phyloP scores from a whole-genome alignment of 495 filamentous ascomycete genomes.

The Thermochaetoides thermophila region DNA sequence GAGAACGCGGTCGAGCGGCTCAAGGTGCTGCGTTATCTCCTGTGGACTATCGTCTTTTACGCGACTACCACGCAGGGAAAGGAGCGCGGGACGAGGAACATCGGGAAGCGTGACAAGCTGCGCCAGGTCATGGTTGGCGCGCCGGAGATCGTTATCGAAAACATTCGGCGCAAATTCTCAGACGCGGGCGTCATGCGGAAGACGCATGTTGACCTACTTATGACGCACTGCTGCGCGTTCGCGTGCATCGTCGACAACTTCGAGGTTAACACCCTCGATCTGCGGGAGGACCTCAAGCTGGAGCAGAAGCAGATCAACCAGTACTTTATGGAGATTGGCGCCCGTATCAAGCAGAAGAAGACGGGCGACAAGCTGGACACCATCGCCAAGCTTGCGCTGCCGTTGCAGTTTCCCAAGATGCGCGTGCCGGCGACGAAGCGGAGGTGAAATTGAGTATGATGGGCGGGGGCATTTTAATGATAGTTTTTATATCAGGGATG shows the following conservation, averaged over 20 bases:
- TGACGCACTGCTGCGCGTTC: slow-evolving; percentile 53
- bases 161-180: slow-evolving; percentile 54
- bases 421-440: slow-evolving; percentile 6
- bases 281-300: slow-evolving; percentile 65
- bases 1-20: slow-evolving; percentile 42
- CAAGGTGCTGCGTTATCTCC: slow-evolving; percentile 52
- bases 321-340: slow-evolving; percentile 79
- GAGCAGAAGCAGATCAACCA: slow-evolving; percentile 47
- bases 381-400: slow-evolving; percentile 57
- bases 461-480: too few species aligned
- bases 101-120: slow-evolving; percentile 36
- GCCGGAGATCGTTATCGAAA: slow-evolving; percentile 50
- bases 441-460: neutral
- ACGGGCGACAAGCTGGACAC: slow-evolving; percentile 38
- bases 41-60: slow-evolving; percentile 48
- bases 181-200: slow-evolving; percentile 44
- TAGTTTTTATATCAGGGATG: too few species aligned
- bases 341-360: slow-evolving; percentile 36
- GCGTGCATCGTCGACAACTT: slow-evolving; percentile 61
- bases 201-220: slow-evolving; percentile 47
- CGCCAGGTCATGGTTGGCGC: slow-evolving; percentile 30
- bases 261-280: slow-evolving; percentile 57
- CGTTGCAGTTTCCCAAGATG: slow-evolving; percentile 66
- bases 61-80: slow-evolving; percentile 21
- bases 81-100: slow-evolving; percentile 24